Evolutionary conservation across 2,329 filamentous ascomycete genomes (phyloP).

Genomic region (Daldinia sp.): DNA sequence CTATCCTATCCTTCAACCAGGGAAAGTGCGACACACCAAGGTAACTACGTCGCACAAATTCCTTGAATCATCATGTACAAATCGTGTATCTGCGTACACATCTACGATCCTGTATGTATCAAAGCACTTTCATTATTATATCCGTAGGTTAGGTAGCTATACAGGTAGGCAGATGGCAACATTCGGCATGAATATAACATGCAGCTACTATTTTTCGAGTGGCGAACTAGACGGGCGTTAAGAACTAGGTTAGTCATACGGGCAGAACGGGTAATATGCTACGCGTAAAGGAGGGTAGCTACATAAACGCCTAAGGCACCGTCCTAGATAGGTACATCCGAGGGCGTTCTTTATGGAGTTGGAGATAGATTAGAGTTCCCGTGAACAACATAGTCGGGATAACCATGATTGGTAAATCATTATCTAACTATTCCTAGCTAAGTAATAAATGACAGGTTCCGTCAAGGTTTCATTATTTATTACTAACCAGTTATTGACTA

Average conservation of each 20-base stretch:
- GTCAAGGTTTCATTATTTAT: not conserved
- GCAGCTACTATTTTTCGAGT: not conserved
- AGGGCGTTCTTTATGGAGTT: not conserved
- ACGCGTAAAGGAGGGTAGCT: not conserved
- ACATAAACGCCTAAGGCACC: not conserved
- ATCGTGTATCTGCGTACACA: not conserved
- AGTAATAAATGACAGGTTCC: not conserved
- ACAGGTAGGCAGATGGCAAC: too few species aligned
- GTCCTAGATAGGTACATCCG: not conserved
- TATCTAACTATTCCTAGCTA: not conserved
- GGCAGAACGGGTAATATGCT: not conserved
- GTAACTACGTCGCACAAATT: not conserved
- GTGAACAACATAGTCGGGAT: not conserved
- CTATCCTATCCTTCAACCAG: too few species aligned
- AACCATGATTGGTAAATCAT: not conserved
- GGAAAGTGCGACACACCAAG: not conserved
- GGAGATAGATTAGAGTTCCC: not conserved
- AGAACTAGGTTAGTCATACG: not conserved
- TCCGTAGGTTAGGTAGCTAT: too few species aligned
- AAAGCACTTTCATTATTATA: not conserved
- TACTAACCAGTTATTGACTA: too few species aligned
- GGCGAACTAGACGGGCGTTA: not conserved
- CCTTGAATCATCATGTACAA: not conserved
- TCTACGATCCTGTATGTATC: not conserved
- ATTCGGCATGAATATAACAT: not conserved